phyloP scores from a whole-genome alignment of 225 moss, liverwort and hornwort species.

The Bryum argenteum region DNA sequence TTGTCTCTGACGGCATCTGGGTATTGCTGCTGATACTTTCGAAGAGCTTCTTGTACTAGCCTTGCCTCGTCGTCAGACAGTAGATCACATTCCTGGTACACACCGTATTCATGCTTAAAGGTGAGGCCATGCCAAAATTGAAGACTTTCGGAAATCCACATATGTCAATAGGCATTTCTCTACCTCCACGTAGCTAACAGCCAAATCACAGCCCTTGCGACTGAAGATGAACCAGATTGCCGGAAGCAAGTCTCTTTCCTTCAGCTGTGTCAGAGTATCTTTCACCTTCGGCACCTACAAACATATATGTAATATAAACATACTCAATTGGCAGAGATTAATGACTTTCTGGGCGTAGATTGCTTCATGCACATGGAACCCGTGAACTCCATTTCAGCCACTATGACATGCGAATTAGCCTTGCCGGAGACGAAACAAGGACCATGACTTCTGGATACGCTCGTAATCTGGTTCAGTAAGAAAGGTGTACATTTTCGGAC shows the following conservation, averaged over 20 bases:
- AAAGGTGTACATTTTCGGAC: not conserved
- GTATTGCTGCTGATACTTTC: slow-evolving; percentile 57
- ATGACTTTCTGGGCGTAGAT: not conserved
- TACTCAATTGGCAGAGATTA: slow-evolving; percentile 18
- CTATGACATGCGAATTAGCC: not conserved
- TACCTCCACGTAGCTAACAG: slow-evolving; percentile 52
- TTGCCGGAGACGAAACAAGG: slow-evolving; percentile 3
- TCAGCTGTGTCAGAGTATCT: slow-evolving; percentile 50
- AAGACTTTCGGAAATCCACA: slow-evolving; percentile 9
- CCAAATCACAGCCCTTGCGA: slow-evolving; percentile 54
- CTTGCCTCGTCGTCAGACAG: slow-evolving; percentile 45
- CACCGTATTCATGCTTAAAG: slow-evolving; percentile 15
- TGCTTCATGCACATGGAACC: slow-evolving; percentile 20
- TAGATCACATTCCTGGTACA: slow-evolving; percentile 42
- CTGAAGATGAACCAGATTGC: slow-evolving; percentile 61
- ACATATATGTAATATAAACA: slow-evolving; percentile 16
- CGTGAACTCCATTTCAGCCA: slow-evolving; percentile 4
- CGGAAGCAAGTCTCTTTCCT: slow-evolving; percentile 51
- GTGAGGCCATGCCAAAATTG: slow-evolving; percentile 23
- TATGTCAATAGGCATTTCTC: slow-evolving; percentile 1
- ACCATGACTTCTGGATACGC: slow-evolving; percentile 6
- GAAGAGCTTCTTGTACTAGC: slow-evolving; percentile 50
- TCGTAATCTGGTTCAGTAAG: slow-evolving; percentile 1
- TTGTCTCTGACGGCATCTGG: slow-evolving; percentile 68
- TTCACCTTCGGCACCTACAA: slow-evolving; percentile 47